phyloP scores from a whole-genome alignment of 1,139 yeast species.

The Scheffersomyces illinoinensis region DNA sequence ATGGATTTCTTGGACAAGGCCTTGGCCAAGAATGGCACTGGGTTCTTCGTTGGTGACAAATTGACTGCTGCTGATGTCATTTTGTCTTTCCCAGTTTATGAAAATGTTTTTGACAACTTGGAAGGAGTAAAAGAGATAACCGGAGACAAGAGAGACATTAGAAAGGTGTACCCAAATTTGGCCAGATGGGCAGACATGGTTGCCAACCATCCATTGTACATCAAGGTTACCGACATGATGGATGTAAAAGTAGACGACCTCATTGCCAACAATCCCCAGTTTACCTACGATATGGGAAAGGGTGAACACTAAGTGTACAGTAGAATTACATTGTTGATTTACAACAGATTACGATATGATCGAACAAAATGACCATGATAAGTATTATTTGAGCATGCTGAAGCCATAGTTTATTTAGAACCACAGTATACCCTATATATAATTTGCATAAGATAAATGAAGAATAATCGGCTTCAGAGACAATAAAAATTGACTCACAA shows the following conservation, averaged over 20 bases:
- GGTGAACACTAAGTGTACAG: neutral
- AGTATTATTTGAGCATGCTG: neutral
- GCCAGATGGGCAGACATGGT: constrained; percentile 42
- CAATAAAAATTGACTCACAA: neutral
- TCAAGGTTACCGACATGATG: constrained; percentile 31
- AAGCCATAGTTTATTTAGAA: neutral
- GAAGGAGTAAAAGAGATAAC: constrained; percentile 35
- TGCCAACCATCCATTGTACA: constrained; percentile 32
- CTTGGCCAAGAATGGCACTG: constrained; percentile 40
- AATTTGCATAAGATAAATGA: neutral
- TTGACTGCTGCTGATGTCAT: constrained; percentile 64
- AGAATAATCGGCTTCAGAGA: neutral
- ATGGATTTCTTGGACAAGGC: constrained; percentile 43
- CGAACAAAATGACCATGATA: neutral
- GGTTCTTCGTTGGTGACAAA: constrained; percentile 55
- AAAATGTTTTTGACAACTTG: constrained; percentile 44
- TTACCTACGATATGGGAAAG: neutral
- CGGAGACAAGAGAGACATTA: constrained; percentile 34
- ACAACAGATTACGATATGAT: neutral
- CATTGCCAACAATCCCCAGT: neutral
- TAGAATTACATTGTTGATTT: neutral
- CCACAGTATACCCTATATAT: neutral
- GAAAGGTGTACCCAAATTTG: constrained; percentile 30
- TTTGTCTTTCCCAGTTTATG: constrained; percentile 44
- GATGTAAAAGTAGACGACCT: constrained; percentile 19